Base-by-base conservation (phyloP, 2,329 filamentous ascomycete species). In the Aspergillus aculeatus region DNA sequence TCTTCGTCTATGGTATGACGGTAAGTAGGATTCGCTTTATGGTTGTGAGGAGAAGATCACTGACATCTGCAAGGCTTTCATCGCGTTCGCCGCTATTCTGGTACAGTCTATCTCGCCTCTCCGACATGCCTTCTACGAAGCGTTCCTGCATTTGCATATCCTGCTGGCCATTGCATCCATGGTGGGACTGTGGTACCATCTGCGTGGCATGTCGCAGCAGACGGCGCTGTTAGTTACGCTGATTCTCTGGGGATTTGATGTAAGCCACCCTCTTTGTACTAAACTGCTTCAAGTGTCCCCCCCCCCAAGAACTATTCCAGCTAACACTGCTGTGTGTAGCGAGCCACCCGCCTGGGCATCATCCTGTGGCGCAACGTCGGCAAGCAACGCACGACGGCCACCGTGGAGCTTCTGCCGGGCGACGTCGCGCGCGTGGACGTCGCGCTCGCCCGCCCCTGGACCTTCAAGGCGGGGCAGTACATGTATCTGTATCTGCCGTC, bases 21-120 rank as follows among this genome's bases (percentile, higher is more conserved):
- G 72, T 73, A 64, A 57, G 69, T 67, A 4, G 12, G 14, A 26
- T 82, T 88, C 11, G 12, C 6, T 16, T 1, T 14, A n/a, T 4
- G 21, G 5, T 9, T n/a, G 14, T 19, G 11, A 1, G 66, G 91
- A 92, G 59, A 86, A 85, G 62, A 77, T 89, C 47, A 87, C 84
- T 81, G 60, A 69, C 16, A 16, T 14, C 3, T 64, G n/a, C 31
- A 55, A 61, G 81, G 77, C 61, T 24, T 68, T 77, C 5, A 66
- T 77, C 24, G 74, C 71, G 5, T 74, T 80, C 57, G 56, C 76
- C 29, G 61, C 74, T 44, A 75, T 80, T 21, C 59, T 73, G 3
- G 47, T 80, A 35, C 77, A 79, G 66, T 75, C 78, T 4, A 56
- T 74, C 29, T 80, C 78, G 16, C 70, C 73, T 29, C 59, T 78